Base-by-base conservation (phyloP, 345 rosid genomes). In the Lepidium sativum region DNA sequence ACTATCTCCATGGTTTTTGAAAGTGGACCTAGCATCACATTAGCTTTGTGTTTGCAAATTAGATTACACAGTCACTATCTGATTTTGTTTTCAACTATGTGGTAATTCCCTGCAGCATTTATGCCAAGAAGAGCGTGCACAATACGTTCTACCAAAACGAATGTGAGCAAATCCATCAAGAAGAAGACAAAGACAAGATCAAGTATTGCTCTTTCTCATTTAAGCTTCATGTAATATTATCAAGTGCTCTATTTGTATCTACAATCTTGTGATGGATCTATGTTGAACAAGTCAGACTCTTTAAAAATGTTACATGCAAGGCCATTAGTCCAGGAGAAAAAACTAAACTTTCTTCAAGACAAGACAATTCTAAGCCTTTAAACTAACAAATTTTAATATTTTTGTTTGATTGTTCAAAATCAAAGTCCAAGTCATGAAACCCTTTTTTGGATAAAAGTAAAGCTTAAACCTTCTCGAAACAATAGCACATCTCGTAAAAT, bases 121-220 rank as follows among this genome's bases (percentile, higher is more conserved):
- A 69, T 92, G 98, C 31, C 88, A 86, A 83, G 98, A 92, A 29
- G 90, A 75, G 61, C 82, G 77, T 5, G 89, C 85, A 69, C 96
- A 82, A 51, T 92, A 92, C 43, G 79, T 78, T 48, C 85, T 85
- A 4, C 98, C 96, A 0, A 88, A 86, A 73, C 85, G 84, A 13
- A 42, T 74, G 21, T 85, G 77, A 52, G 56, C 50, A 44, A 62
- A 42, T 34, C 37, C 38, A 42, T 43, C 17, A 69, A 9, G 57
- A 35, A 35, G n/a, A 62, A 63, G 11, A n/a, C 16, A 8, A 8
- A 61, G 45, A 32, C 34, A 32, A 34, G 14, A 45, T 39, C 42
- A 18, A 55, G 31, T 45, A 45, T 13, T 34, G 7, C 27, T 14
- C 44, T 54, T 48, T 68, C 60, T 68, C 38, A 20, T 49, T 54